A percentile compares a stretch with the other conserved stretches of the same genome.
phyloP scores from a whole-genome alignment of 768 basidiomycete genomes.

The Russula dissimulans region DNA sequence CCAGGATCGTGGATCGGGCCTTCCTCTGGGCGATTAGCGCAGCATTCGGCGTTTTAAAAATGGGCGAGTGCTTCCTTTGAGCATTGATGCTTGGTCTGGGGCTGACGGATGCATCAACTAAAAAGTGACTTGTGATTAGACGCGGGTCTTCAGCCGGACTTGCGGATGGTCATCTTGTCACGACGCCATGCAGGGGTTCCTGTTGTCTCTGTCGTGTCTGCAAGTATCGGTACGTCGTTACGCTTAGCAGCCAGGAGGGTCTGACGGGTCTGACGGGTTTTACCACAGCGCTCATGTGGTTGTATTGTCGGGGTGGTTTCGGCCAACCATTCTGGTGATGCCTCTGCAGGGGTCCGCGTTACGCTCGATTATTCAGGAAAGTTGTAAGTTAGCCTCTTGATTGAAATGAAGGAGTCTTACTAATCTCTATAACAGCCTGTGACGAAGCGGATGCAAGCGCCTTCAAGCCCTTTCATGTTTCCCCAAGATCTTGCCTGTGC shows the following conservation, averaged over 20 bases:
- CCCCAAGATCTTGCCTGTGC: too few relatives aligned
- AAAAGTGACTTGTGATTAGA: background rate
- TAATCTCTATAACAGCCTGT: too few relatives aligned
- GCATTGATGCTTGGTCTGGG: background rate
- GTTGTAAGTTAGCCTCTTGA: background rate
- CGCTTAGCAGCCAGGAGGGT: background rate
- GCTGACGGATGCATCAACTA: background rate
- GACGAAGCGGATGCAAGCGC: too few relatives aligned
- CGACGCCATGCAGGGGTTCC: background rate
- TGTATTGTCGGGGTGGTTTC: background rate
- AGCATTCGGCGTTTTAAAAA: background rate
- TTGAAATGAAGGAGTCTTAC: too few relatives aligned
- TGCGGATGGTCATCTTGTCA: background rate
- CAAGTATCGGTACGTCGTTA: conserved; percentile 6
- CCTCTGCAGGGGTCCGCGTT: background rate
- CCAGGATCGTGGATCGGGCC: background rate
- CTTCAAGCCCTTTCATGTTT: too few relatives aligned
- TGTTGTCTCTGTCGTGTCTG: background rate
- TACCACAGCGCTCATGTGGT: background rate
- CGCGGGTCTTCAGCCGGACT: conserved; percentile 2
- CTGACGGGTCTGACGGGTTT: background rate
- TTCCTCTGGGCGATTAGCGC: background rate
- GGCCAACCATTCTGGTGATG: background rate
- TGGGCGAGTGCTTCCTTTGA: background rate
- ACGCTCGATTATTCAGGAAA: background rate